Evolutionary conservation across 2,329 filamentous ascomycete species (phyloP).

Genomic region (Colletotrichum sublineola): DNA sequence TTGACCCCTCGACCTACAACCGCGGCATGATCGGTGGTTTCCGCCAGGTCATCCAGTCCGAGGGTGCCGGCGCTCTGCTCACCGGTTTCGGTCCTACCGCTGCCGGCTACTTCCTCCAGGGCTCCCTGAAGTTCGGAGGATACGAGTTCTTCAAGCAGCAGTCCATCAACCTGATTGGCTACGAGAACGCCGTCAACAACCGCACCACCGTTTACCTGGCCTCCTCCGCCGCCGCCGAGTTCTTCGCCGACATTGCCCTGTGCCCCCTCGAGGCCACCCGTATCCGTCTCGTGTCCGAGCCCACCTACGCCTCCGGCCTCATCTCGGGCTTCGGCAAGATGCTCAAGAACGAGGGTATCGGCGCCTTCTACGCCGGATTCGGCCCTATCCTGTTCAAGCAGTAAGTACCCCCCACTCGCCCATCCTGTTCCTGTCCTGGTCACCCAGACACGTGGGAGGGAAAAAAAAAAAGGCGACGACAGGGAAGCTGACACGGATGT

Average conservation of each 20-base stretch:
- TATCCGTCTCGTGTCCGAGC: constrained; percentile 92
- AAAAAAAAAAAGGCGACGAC: background rate
- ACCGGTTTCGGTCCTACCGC: constrained; percentile 89
- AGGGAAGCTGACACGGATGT: constrained; percentile 9
- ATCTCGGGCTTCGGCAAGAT: constrained; percentile 87
- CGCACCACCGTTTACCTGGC: constrained; percentile 85
- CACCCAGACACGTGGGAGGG: too few relatives aligned
- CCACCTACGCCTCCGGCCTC: constrained; percentile 85
- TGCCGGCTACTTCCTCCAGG: constrained; percentile 94
- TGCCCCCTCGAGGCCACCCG: constrained; percentile 94
- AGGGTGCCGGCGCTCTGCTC: constrained; percentile 87
- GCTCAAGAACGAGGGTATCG: constrained; percentile 82
- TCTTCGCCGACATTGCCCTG: constrained; percentile 84
- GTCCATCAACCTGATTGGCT: constrained; percentile 83
- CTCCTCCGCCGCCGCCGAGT: constrained; percentile 74
- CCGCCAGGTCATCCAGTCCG: constrained; percentile 84
- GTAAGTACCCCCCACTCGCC: constrained; percentile 55
- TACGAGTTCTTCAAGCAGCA: constrained; percentile 98
- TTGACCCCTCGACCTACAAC: constrained; percentile 92
- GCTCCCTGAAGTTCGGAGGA: constrained; percentile 92
- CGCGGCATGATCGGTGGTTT: constrained; percentile 87
- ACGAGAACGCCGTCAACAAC: constrained; percentile 83
- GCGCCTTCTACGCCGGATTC: constrained; percentile 92
- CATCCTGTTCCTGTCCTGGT: too few relatives aligned
- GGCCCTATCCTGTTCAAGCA: constrained; percentile 88